Percentiles rank a stretch among this genome's conserved stretches.
Evolutionary conservation across 805 yeast species (phyloP).

Genomic region (Candida insectalens): DNA sequence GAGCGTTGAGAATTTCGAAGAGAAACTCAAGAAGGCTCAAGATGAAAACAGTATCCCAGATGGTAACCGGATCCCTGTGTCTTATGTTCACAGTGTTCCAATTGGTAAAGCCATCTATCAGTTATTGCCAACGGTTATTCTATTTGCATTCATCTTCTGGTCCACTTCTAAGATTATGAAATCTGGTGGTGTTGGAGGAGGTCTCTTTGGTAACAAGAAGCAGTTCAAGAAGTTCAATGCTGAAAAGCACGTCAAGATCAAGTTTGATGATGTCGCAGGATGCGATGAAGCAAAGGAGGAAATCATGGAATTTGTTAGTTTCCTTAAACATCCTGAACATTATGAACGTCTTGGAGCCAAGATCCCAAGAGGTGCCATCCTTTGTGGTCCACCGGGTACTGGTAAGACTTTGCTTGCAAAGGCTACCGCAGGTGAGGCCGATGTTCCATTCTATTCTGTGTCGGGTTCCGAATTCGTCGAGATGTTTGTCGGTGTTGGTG

Average conservation of each 20-base stretch:
- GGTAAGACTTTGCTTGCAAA: constrained; percentile 90
- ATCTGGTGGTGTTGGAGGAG: constrained; percentile 48
- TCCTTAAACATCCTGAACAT: constrained; percentile 74
- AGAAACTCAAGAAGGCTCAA: constrained; percentile 67
- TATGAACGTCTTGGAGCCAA: constrained; percentile 87
- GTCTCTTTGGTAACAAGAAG: constrained; percentile 64
- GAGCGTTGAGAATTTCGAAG: constrained; percentile 77
- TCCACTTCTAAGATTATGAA: constrained; percentile 45
- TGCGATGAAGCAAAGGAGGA: constrained; percentile 92
- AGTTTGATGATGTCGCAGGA: constrained; percentile 88
- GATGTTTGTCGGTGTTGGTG: constrained; percentile 96
- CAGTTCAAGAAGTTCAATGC: constrained; percentile 77
- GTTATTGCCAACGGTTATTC: constrained; percentile 68
- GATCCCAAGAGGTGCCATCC: constrained; percentile 90
- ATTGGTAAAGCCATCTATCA: constrained; percentile 55
- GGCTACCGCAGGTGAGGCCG: constrained; percentile 96
- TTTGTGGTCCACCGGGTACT: constrained; percentile 95
- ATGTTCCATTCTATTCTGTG: constrained; percentile 84
- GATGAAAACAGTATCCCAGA: constrained; percentile 58
- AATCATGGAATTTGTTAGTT: constrained; percentile 90
- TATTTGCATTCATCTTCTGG: constrained; percentile 73
- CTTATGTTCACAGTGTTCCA: constrained; percentile 61
- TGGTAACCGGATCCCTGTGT: constrained; percentile 67
- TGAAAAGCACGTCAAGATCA: constrained; percentile 72
- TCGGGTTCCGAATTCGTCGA: constrained; percentile 95